Evolutionary conservation across 441 rosid species (phyloP).

Genomic region (Erysimum cheiri): DNA sequence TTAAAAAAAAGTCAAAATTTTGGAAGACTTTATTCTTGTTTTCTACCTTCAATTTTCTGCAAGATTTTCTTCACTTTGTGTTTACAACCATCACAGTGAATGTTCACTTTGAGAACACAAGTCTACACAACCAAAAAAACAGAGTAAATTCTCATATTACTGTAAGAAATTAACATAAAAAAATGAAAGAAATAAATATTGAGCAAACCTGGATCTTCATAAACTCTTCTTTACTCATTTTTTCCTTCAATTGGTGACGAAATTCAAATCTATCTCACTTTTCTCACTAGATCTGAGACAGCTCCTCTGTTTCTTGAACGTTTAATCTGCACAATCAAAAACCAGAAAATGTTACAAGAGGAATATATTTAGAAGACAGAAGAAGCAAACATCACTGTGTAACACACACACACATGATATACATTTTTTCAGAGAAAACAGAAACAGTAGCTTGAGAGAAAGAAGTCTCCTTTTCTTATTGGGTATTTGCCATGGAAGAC

Average conservation of each 20-base stretch:
- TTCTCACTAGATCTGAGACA: conserved; percentile 58
- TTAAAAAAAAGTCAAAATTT: neutral
- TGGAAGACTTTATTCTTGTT: neutral
- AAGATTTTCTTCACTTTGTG: conserved; percentile 90
- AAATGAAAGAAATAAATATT: neutral
- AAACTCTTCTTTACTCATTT: conserved; percentile 96
- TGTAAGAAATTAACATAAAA: neutral
- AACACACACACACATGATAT: neutral
- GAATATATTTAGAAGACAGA: conserved; percentile 33
- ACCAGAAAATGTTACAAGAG: conserved; percentile 17
- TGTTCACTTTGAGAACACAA: conserved; percentile 89
- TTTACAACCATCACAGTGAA: conserved; percentile 96
- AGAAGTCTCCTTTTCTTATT: conserved; percentile 40
- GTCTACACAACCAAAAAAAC: conserved; percentile 64
- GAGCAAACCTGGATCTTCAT: conserved; percentile 87
- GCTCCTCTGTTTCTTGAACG: conserved; percentile 21
- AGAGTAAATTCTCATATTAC: conserved; percentile 31
- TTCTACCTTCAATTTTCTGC: conserved; percentile 82
- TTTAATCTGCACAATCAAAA: conserved; percentile 29
- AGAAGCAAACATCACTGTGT: conserved; percentile 17
- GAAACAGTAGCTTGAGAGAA: conserved; percentile 44
- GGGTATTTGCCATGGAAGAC: conserved; percentile 37
- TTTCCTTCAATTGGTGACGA: conserved; percentile 8
- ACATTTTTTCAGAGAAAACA: conserved; percentile 33
- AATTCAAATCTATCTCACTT: conserved; percentile 21